Evolutionary conservation across 805 yeast species (phyloP).

Genomic region (Grigorovia humatica): DNA sequence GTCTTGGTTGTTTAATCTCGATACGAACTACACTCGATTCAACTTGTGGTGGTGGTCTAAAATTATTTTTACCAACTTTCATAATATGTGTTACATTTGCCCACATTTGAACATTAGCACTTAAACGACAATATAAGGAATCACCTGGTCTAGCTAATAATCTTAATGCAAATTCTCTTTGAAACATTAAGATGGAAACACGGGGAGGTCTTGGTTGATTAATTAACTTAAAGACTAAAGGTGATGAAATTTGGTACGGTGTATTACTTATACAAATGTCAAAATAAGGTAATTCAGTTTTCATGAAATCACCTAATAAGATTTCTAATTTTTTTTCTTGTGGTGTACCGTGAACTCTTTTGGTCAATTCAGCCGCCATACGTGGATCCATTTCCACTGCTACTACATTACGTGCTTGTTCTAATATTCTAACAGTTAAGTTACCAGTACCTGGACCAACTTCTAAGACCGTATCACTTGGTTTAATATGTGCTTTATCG

Average conservation of each 20-base stretch:
- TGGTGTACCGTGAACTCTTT: constrained; percentile 96
- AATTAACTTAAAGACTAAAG: constrained; percentile 83
- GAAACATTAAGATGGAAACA: constrained; percentile 93
- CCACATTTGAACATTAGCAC: constrained; percentile 99
- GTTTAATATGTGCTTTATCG: constrained; percentile 86
- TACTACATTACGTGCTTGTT: constrained; percentile 85
- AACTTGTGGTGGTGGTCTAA: constrained; percentile 97
- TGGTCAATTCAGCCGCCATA: constrained; percentile 97
- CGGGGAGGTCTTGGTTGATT: constrained; percentile 92
- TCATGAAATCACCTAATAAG: constrained; percentile 90
- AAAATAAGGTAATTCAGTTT: constrained; percentile 86
- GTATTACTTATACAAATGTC: constrained; percentile 96
- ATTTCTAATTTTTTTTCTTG: constrained; percentile 85
- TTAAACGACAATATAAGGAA: constrained; percentile 76
- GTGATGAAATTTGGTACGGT: constrained; percentile 95
- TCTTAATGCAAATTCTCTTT: constrained; percentile 91
- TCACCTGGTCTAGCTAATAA: constrained; percentile 96
- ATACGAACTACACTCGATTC: constrained; percentile 93
- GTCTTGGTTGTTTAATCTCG: constrained; percentile 86
- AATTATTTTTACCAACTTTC: constrained; percentile 96
- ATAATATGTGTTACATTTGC: constrained; percentile 96
- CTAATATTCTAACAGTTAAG: constrained; percentile 83
- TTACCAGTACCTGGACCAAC: constrained; percentile 99
- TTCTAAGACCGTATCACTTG: constrained; percentile 87
- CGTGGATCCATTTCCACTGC: constrained; percentile 99